Evolutionary conservation across 2,329 filamentous ascomycete species (phyloP).

Genomic region (Exophiala bonariae): DNA sequence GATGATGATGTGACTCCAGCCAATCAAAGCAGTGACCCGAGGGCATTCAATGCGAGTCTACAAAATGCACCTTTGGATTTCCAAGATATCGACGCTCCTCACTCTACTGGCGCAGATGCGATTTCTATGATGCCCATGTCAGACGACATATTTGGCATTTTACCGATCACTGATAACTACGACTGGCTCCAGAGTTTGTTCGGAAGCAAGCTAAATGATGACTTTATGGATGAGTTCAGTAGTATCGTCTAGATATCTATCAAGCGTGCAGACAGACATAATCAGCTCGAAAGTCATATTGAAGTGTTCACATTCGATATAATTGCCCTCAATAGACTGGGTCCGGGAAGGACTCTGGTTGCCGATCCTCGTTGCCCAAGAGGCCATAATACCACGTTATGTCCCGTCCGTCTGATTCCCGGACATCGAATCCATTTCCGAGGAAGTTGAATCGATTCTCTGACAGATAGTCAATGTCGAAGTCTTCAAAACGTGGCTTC

Average conservation of each 20-base stretch:
- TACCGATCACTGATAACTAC: conserved; percentile 6
- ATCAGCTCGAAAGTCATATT: too few relatives aligned
- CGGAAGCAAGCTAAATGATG: not conserved
- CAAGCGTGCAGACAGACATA: too few relatives aligned
- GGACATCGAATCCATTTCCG: conserved; percentile 43
- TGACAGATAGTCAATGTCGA: conserved; percentile 39
- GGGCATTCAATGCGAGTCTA: not conserved
- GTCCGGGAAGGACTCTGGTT: conserved; percentile 2
- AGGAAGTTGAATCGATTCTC: conserved; percentile 40
- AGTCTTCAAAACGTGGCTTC: conserved; percentile 41
- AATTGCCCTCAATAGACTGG: conserved; percentile 1
- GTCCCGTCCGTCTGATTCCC: conserved; percentile 47
- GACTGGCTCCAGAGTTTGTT: conserved; percentile 4
- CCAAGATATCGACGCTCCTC: not conserved
- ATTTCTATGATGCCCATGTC: not conserved
- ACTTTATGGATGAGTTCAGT: too few relatives aligned
- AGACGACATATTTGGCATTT: conserved; percentile 7
- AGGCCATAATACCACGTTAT: conserved; percentile 46
- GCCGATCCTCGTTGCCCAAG: conserved; percentile 29
- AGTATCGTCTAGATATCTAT: too few relatives aligned
- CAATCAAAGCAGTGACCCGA: not conserved
- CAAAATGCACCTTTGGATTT: too few relatives aligned
- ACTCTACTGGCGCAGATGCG: not conserved
- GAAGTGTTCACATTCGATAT: too few relatives aligned
- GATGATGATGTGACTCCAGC: not conserved